phyloP scores from a whole-genome alignment of 2,329 filamentous ascomycete genomes.

The Phialophora expanda region DNA sequence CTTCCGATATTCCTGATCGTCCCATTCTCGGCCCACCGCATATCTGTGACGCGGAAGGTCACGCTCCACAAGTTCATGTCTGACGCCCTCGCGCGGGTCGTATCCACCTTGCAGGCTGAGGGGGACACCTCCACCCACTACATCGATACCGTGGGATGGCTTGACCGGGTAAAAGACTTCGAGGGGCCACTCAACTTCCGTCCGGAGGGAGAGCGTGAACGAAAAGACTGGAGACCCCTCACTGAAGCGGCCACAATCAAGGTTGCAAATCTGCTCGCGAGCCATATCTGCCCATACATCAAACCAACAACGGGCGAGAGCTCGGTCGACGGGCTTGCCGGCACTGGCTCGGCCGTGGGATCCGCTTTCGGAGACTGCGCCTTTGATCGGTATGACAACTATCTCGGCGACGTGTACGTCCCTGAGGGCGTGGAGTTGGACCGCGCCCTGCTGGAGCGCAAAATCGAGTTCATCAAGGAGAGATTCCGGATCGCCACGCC shows the following conservation, averaged over 20 bases:
- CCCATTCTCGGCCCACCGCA: conserved; percentile 45
- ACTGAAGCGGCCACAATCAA: conserved; percentile 23
- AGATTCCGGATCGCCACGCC: conserved; percentile 26
- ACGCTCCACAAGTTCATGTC: conserved; percentile 24
- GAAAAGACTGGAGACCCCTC: not conserved
- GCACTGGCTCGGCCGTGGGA: not conserved
- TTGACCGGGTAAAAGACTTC: conserved; percentile 40
- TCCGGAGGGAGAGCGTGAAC: not conserved
- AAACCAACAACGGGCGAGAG: conserved; percentile 11
- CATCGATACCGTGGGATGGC: conserved; percentile 50
- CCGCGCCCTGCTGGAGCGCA: conserved; percentile 39
- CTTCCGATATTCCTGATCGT: conserved; percentile 49
- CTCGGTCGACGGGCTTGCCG: not conserved
- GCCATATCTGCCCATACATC: conserved; percentile 47
- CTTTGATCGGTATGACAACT: conserved; percentile 44
- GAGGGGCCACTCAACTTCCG: conserved; percentile 33
- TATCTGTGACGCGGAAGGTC: conserved; percentile 42
- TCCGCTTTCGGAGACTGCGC: conserved; percentile 39
- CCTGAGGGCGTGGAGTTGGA: conserved; percentile 39
- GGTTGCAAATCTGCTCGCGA: conserved; percentile 46
- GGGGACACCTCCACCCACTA: conserved; percentile 47
- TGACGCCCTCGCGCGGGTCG: conserved; percentile 36
- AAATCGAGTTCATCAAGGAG: conserved; percentile 38
- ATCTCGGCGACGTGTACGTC: conserved; percentile 40
- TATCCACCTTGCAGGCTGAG: conserved; percentile 43